These are phyloP conservation scores for Quercus parvula DNA, from an alignment of 306 rosid genomes.

Conservation along the genomic window DNA sequence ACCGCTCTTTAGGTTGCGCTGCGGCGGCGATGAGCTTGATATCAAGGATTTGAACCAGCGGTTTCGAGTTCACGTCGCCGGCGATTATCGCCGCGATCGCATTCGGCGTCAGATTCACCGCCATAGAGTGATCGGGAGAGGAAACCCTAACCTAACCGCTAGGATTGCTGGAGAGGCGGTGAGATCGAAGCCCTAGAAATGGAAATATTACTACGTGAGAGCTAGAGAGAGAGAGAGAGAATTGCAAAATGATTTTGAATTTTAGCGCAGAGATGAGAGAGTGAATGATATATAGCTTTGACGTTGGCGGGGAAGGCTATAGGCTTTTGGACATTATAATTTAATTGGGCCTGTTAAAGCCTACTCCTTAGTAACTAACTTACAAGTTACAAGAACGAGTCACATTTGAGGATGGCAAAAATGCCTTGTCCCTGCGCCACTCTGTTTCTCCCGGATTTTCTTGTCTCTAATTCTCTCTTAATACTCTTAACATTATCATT, in stretches of 20 bases:
- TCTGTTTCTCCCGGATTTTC: too few species aligned
- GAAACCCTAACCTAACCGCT: neutral
- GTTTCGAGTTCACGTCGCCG: constrained; percentile 81
- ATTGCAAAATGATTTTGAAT: neutral
- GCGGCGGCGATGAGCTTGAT: constrained; percentile 35
- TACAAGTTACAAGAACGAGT: too few species aligned
- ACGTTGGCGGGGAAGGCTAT: neutral
- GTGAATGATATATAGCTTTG: neutral
- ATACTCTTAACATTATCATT: too few species aligned
- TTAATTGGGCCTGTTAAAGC: too few species aligned
- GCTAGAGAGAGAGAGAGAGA: neutral
- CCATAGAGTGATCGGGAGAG: constrained; percentile 35
- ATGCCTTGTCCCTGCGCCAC: too few species aligned
- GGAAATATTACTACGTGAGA: neutral
- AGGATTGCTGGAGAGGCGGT: neutral
- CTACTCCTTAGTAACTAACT: too few species aligned
- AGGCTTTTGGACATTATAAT: too few species aligned
- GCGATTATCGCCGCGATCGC: constrained; percentile 57
- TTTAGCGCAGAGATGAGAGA: neutral
- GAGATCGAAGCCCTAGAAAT: constrained; percentile 13
- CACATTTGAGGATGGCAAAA: too few species aligned
- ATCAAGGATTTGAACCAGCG: constrained; percentile 75
- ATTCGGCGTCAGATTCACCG: constrained; percentile 80
- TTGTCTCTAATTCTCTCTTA: too few species aligned
- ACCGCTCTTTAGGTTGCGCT: constrained; percentile 60